phyloP scores from a whole-genome alignment of 1,284 basidiomycete genomes.

The Chondrostereum purpureum region DNA sequence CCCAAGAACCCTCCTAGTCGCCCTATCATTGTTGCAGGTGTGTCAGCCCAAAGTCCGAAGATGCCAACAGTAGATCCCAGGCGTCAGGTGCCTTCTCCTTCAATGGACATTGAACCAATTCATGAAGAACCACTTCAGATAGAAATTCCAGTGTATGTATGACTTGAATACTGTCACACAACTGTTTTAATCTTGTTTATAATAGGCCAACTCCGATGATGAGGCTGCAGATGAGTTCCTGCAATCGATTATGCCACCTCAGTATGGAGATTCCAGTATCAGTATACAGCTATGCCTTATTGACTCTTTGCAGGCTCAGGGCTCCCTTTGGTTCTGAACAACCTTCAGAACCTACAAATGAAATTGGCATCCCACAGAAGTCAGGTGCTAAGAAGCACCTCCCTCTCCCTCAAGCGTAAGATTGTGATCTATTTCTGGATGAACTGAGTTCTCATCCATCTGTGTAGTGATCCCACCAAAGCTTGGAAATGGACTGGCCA shows the following conservation, averaged over 20 bases:
- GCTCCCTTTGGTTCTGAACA: constrained; percentile 24
- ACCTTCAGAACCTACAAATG: constrained; percentile 16
- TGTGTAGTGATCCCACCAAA: constrained; percentile 18
- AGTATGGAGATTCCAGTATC: constrained; percentile 22
- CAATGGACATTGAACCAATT: too few species aligned
- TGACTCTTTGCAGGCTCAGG: constrained; percentile 22
- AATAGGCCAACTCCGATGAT: too few species aligned
- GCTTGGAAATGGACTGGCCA: constrained; percentile 48
- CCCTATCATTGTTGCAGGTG: background rate
- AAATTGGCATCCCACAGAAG: constrained; percentile 13
- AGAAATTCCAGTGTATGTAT: too few species aligned
- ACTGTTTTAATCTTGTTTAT: too few species aligned
- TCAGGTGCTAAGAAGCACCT: constrained; percentile 13
- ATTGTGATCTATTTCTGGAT: background rate
- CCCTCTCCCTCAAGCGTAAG: constrained; percentile 20
- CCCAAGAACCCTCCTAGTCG: background rate
- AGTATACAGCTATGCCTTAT: background rate
- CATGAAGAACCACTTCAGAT: too few species aligned
- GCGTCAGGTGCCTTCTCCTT: too few species aligned
- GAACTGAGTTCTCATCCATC: background rate
- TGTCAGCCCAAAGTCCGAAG: background rate
- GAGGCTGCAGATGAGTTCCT: constrained; percentile 35
- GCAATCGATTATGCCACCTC: constrained; percentile 31
- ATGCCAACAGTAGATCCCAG: too few species aligned
- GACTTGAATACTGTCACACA: too few species aligned